Base-by-base conservation (phyloP, 495 filamentous ascomycete genomes). In the Aspergillus carlsbadensis region DNA sequence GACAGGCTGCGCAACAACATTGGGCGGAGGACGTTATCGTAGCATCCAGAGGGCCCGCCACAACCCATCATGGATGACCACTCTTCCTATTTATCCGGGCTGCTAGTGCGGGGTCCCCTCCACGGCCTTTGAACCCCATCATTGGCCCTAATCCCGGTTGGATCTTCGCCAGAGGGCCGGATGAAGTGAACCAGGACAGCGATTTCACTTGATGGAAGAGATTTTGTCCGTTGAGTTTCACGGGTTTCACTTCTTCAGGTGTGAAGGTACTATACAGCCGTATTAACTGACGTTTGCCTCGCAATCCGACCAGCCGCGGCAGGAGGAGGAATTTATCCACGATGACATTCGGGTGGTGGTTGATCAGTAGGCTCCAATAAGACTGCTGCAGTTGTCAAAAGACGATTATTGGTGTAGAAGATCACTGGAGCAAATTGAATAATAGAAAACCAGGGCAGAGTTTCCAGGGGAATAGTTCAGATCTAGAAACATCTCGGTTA, bases 21-120 rank as follows among this genome's bases (percentile, higher is more conserved):
- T 50, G 54, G 45, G 8, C 44, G 54, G 31, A 34, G 45, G 29
- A 48, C 1, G 26, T 36, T 34, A 54, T 51, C 35, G 45, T 57
- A 39, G 51, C 17, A 54, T 54, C 39, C 37, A 26, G 39, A 49
- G 20, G 45, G 36, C 54, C 54, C 54, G 45, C 54, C 45, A 43
- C 45, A 43, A 31, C n/a, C 26, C 26, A 29, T 29, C 8, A 29
- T 29, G 26, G 26, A 29, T 29, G 26, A 8, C 26, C 26, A 29
- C 26, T 29, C 26, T 8, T 24, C 37, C 45, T 45, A 50, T 57
- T 56, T 59, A 59, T 59, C 57, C 57, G 57, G 50, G 17, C 57
- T 33, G 3, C 40, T 33, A 7, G 35, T 40, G 54, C 54, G 54
- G 45, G 54, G 54, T 49, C 17, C 29, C 18, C 20, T 33, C 24